A percentile compares a stretch with the other conserved stretches of the same genome.
These are phyloP conservation scores for Coemansia sp. DNA, from an alignment of 192 early-diverging fungal genomes.

Conservation along the genomic window DNA sequence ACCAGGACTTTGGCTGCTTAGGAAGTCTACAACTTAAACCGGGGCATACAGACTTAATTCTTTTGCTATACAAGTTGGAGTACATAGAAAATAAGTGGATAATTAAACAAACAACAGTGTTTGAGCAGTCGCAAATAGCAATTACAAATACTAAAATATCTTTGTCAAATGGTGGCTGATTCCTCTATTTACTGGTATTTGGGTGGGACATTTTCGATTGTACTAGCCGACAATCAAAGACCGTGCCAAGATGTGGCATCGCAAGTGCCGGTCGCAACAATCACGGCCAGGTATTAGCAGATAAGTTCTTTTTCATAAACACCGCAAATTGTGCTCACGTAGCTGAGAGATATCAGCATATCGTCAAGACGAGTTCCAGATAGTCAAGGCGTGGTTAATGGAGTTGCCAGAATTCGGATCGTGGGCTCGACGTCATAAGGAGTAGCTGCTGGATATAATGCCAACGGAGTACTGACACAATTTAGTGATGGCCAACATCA, in stretches of 20 bases:
- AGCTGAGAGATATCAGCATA: constrained; percentile 14
- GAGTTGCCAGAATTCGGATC: constrained; percentile 11
- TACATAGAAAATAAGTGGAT: constrained; percentile 1
- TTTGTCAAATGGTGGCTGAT: constrained; percentile 22
- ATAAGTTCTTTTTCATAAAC: constrained; percentile 20
- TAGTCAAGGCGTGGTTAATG: constrained; percentile 21
- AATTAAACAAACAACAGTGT: constrained; percentile 15
- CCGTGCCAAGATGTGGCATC: constrained; percentile 30
- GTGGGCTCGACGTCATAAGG: constrained; percentile 25
- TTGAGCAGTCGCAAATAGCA: constrained; percentile 30
- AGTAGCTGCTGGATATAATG: constrained; percentile 1
- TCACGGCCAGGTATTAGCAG: constrained; percentile 41
- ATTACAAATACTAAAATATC: background rate
- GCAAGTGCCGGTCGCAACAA: constrained; percentile 16
- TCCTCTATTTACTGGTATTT: constrained; percentile 45
- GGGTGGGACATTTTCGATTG: constrained; percentile 32
- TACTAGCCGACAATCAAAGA: constrained; percentile 54
- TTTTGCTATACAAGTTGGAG: too few relatives aligned
- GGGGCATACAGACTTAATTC: constrained; percentile 43
- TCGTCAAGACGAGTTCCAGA: constrained; percentile 31
- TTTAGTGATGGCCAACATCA: background rate
- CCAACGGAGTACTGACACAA: background rate
- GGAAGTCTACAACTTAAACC: constrained; percentile 34
- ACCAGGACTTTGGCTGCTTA: constrained; percentile 2
- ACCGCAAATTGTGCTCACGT: background rate